Evolutionary conservation across 2,329 filamentous ascomycete species (phyloP), one percentile per base, ranked within the genome.

Genomic region (Colletotrichum cereale): DNA sequence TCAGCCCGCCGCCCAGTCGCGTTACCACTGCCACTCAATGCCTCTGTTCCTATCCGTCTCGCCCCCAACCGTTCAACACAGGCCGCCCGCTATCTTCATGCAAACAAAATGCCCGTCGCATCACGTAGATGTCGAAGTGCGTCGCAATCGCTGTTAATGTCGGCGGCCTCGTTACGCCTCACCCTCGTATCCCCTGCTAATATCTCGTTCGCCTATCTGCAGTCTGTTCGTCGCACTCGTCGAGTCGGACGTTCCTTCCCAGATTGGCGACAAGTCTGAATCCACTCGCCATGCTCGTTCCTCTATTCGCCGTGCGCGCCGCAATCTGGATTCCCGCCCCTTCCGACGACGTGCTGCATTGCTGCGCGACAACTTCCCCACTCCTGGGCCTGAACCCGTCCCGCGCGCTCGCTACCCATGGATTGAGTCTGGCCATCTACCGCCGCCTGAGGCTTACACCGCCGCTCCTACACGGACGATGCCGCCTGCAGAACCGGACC

Each of bases 161-260:
- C 66, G 65, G 44, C 62, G 52, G 55, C 63, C 21, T 44, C 63
- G 31, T 56, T 26, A n/a, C 26, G 14, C 61, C 29, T 50, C 56
- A 53, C 50, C 57, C 34, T 52, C 58, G 52, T 57, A 67, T 67
- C 53, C 44, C 44, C 42, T 47, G 58, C 69, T 72, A 72, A 72
- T 40, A 14, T 69, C 60, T 47, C 42, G 63, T 50, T 18, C n/a
- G 36, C 47, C n/a, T 26, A 50, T 34, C 18, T 52, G 34, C 73
- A 87, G 85, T 73, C 78, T 86, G 40, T 87, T 85, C 73, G 76
- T 85, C 64, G 83, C 84, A 47, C 84, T 83, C 42, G 81, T 84
- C 73, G 82, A 85, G 74, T 84, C 84, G 58, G 83, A 85, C 72
- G 66, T 84, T 55, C 75, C 79, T 18, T 74, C 78, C 57, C 84